Evolutionary conservation across 305 asterid species (phyloP).

Genomic region (Caryopteris hybrid): DNA sequence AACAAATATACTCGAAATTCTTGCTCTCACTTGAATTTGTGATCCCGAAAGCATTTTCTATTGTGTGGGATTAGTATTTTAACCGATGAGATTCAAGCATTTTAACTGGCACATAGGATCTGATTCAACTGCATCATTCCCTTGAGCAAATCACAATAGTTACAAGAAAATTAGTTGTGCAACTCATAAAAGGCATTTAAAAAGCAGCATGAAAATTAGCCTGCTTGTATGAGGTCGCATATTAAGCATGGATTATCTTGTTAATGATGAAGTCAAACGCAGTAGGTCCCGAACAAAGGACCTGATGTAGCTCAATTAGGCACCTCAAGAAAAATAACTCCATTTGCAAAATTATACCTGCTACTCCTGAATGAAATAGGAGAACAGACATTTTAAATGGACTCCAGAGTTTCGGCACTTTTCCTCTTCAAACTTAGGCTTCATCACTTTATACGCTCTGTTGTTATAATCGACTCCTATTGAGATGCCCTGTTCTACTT

Average conservation of each 20-base stretch:
- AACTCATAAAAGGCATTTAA: background rate
- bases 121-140: background rate
- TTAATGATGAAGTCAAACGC: background rate
- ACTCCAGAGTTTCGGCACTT: background rate
- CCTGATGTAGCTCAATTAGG: background rate
- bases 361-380: background rate
- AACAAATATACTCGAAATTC: background rate
- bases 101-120: background rate
- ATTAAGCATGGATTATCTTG: background rate
- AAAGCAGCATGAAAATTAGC: background rate
- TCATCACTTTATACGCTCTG: background rate
- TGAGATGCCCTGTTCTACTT: background rate
- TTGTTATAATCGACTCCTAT: background rate
- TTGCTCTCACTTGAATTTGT: background rate
- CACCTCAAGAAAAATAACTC: background rate
- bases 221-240: background rate
- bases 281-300: background rate
- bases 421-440: background rate
- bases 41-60: no score
- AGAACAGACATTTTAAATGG: background rate
- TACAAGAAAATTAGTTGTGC: background rate
- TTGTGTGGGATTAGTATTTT: no score
- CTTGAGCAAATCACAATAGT: background rate
- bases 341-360: background rate
- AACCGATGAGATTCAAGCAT: background rate